Evolutionary conservation across 192 early-diverging fungal species (phyloP), one percentile per base, ranked within the genome.

Genomic region (Coemansia sp.): DNA sequence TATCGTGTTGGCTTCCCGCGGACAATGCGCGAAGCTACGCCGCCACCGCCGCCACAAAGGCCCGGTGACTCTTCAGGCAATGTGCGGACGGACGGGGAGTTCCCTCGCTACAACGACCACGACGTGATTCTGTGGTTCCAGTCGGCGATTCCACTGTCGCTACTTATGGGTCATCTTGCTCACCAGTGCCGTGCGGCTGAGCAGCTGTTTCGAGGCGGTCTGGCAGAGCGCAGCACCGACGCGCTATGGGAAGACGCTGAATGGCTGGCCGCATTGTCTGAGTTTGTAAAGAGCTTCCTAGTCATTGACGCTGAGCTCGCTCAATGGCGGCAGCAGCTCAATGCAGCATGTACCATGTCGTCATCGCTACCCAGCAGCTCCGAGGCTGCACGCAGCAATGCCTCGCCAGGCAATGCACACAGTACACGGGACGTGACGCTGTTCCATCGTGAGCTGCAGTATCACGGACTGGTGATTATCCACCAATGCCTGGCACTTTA

Each of bases 41-140:
- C 79, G 21, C 67, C 79, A 37, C 79, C 73, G 21, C 58, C 21
- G 60, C 59, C 41, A 14, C 50, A 27, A 47, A 32, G 15, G 60
- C 15, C 43, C 14, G 24, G 39, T 17, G 49, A 49, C 21, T 2
- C 60, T 9, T 32, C 49, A 19, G 22, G 35, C 39, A 27, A 3
- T 38, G 7, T 29, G 37, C 29, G 12, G 27, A 14, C 60, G 2
- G 66, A 75, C 51, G 62, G 68, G 10, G 79, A 70, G 45, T 76
- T 82, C 29, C 70, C 70, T n/a, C 69, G 79, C 23, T 82, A 82
- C 67, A 62, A 73, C 52, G 79, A 82, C 67, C 74, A 75, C 69
- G 79, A 82, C 53, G 79, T 82, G 15, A 72, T 82, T 7, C 60
- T 82, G 57, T 82, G 79, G 79, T 82, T 76, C 65, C 79, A 82